Conservation (phyloP, 1,139 yeast species). For the Pichia sp. region DNA sequence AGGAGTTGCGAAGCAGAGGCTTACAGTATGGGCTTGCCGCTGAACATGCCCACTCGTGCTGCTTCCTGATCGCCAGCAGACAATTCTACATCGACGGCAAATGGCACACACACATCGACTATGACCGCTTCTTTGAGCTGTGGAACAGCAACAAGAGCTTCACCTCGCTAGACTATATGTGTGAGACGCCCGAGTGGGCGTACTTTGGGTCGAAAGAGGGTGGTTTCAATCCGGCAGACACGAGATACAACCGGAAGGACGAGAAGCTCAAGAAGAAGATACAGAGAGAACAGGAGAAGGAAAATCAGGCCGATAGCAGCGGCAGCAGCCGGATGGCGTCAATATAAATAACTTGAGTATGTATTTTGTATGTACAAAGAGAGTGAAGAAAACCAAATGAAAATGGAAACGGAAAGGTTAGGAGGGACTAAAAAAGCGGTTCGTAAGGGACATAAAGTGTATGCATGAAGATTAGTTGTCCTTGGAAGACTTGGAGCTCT, state of each 20-base stretch:
- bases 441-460: neutral
- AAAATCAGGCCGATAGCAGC: neutral
- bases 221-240: constrained; percentile 87
- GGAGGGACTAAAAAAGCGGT: too few relatives aligned
- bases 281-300: constrained; percentile 40
- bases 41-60: constrained; percentile 94
- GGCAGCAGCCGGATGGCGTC: too few relatives aligned
- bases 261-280: constrained; percentile 49
- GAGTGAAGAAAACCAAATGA: neutral
- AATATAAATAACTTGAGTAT: neutral
- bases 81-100: constrained; percentile 65
- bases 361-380: neutral
- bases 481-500: constrained; percentile 1
- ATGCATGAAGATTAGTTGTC: neutral
- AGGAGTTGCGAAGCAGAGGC: constrained; percentile 59
- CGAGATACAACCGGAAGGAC: constrained; percentile 62
- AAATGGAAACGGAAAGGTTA: neutral
- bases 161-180: constrained; percentile 73
- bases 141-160: constrained; percentile 62
- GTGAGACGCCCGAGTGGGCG: constrained; percentile 88
- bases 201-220: constrained; percentile 80
- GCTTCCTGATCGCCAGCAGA: constrained; percentile 76
- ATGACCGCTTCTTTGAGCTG: constrained; percentile 68
- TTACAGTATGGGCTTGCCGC: constrained; percentile 80
- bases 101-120: constrained; percentile 91